Percentiles rank a stretch among this genome's conserved stretches.
Evolutionary conservation across 2,329 filamentous ascomycete genomes (phyloP).

Genomic region (Aspergillus alliaceus): DNA sequence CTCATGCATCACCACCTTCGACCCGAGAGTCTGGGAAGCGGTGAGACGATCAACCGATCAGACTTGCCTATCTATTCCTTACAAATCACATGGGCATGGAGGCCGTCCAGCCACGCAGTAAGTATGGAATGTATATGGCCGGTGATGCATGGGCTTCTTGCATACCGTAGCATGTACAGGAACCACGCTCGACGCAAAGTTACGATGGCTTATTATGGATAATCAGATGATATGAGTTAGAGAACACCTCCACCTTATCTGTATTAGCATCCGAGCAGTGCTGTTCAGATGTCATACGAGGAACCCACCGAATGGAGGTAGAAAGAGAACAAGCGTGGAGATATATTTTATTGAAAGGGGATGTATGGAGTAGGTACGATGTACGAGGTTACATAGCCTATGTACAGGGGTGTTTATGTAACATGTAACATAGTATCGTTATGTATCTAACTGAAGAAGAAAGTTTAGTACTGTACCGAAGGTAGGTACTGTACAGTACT

Average conservation of each 20-base stretch:
- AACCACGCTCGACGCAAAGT: neutral
- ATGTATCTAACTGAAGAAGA: neutral
- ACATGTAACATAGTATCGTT: neutral
- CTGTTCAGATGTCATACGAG: neutral
- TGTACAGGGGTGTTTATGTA: neutral
- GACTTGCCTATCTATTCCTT: neutral
- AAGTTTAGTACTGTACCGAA: neutral
- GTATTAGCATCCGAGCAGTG: too few species aligned
- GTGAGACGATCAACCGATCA: constrained; percentile 16
- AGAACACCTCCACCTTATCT: neutral
- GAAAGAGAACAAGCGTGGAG: neutral
- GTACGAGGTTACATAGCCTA: neutral
- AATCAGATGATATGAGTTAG: neutral
- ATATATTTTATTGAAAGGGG: neutral
- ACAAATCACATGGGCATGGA: constrained; percentile 6
- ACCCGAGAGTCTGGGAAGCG: constrained; percentile 20
- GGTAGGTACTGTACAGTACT: neutral
- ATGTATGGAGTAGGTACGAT: neutral
- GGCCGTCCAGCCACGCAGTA: neutral
- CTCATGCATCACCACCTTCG: constrained; percentile 5
- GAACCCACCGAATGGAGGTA: neutral
- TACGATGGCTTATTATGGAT: neutral
- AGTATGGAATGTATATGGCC: neutral
- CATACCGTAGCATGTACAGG: neutral
- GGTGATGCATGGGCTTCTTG: neutral